phyloP scores from a whole-genome alignment of 768 basidiomycete species.

The Sporobolomyces roseus region DNA sequence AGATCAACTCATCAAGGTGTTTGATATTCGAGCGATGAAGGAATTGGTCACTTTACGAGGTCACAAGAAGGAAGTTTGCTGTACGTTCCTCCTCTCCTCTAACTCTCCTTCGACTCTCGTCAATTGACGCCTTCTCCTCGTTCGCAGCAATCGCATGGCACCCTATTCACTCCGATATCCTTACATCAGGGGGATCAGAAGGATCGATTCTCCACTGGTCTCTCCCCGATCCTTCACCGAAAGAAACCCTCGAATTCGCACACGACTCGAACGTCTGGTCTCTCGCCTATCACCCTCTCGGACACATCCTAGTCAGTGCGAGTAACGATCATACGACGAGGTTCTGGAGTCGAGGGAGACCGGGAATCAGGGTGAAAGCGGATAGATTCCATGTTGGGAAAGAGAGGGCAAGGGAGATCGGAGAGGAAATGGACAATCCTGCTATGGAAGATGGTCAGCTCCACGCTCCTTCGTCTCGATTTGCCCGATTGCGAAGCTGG shows the following conservation, averaged over 20 bases:
- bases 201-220: constrained; percentile 94
- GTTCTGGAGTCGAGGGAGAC: constrained; percentile 76
- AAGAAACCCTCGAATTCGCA: constrained; percentile 73
- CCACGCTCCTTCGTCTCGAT: not conserved
- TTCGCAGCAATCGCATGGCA: constrained; percentile 85
- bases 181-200: constrained; percentile 90
- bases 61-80: constrained; percentile 97
- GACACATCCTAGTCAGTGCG: constrained; percentile 85
- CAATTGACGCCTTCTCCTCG: not conserved
- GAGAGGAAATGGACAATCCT: constrained; percentile 62
- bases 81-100: constrained; percentile 54
- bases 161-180: constrained; percentile 75
- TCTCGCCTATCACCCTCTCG: constrained; percentile 89
- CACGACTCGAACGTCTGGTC: constrained; percentile 94
- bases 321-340: constrained; percentile 98
- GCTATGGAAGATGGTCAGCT: constrained; percentile 57
- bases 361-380: constrained; percentile 29
- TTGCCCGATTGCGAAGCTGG: not conserved
- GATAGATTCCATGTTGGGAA: constrained; percentile 52
- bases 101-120: not conserved
- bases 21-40: constrained; percentile 97
- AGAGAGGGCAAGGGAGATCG: constrained; percentile 73
- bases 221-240: constrained; percentile 53
- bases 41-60: constrained; percentile 87
- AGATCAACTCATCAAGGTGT: constrained; percentile 90